Evolutionary conservation across 2,329 filamentous ascomycete genomes (phyloP).

Genomic region (Cercospora sojina): DNA sequence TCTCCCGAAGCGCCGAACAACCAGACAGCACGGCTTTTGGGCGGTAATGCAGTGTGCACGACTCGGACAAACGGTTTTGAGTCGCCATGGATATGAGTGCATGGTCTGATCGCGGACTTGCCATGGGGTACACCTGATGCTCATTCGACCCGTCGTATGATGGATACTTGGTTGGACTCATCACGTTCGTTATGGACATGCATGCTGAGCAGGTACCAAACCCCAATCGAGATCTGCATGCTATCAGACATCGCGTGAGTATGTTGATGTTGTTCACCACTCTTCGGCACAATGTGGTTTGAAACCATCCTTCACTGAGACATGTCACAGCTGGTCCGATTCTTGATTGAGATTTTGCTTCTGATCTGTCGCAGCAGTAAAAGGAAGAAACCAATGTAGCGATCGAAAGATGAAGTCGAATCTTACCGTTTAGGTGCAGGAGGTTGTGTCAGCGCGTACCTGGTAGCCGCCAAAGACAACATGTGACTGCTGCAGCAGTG

Average conservation of each 20-base stretch:
- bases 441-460: background rate
- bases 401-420: background rate
- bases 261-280: background rate
- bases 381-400: background rate
- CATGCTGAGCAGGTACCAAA: background rate
- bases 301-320: background rate
- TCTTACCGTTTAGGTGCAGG: background rate
- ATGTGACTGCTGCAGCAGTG: background rate
- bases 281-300: background rate
- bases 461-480: background rate
- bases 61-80: background rate
- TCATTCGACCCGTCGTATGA: background rate
- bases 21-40: slow-evolving; percentile 11
- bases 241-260: background rate
- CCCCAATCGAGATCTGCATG: background rate
- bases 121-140: background rate
- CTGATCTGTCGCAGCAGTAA: background rate
- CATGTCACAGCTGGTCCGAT: background rate
- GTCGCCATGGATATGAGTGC: background rate
- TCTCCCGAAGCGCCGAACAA: slow-evolving; percentile 2
- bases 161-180: background rate
- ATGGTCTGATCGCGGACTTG: background rate
- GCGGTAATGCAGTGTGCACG: slow-evolving; percentile 7
- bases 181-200: background rate
- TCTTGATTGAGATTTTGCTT: background rate